phyloP scores from a whole-genome alignment of 2,329 filamentous ascomycete species.

The Colletotrichum abscissum region DNA sequence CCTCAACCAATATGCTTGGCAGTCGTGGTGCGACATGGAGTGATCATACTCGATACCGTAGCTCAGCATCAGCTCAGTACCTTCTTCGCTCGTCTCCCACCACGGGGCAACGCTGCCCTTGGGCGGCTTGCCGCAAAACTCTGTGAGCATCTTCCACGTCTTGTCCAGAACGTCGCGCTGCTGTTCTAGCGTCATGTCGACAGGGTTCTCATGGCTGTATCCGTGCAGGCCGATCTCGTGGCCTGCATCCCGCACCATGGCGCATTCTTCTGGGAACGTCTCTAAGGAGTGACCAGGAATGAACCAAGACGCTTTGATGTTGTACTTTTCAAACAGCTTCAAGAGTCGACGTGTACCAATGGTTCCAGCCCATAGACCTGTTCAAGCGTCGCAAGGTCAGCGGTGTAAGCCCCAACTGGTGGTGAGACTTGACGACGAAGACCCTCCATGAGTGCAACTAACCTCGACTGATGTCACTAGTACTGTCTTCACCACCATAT shows the following conservation, averaged over 20 bases:
- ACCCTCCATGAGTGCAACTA: not conserved
- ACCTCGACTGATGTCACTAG: constrained; percentile 78
- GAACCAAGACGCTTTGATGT: constrained; percentile 73
- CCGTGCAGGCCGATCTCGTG: constrained; percentile 70
- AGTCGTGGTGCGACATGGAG: constrained; percentile 74
- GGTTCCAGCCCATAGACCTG: constrained; percentile 75
- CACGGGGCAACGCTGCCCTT: constrained; percentile 78
- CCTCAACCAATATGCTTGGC: constrained; percentile 71
- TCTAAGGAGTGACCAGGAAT: constrained; percentile 60
- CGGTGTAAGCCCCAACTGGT: not conserved
- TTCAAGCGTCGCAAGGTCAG: constrained; percentile 11
- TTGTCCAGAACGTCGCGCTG: constrained; percentile 82
- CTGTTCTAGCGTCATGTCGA: constrained; percentile 78
- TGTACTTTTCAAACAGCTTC: constrained; percentile 79
- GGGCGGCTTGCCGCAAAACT: constrained; percentile 76
- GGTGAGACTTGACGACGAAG: too few species aligned
- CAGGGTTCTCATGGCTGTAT: constrained; percentile 80
- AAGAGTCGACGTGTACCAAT: constrained; percentile 73
- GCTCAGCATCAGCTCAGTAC: constrained; percentile 71
- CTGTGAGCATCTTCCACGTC: constrained; percentile 76
- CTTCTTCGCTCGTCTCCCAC: constrained; percentile 79
- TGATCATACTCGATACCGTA: constrained; percentile 80
- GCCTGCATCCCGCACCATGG: constrained; percentile 56
- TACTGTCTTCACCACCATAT: constrained; percentile 79
- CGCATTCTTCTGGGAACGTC: constrained; percentile 58